Evolutionary conservation across 805 yeast species (phyloP).

Genomic region (Candida pseudofarinosa): DNA sequence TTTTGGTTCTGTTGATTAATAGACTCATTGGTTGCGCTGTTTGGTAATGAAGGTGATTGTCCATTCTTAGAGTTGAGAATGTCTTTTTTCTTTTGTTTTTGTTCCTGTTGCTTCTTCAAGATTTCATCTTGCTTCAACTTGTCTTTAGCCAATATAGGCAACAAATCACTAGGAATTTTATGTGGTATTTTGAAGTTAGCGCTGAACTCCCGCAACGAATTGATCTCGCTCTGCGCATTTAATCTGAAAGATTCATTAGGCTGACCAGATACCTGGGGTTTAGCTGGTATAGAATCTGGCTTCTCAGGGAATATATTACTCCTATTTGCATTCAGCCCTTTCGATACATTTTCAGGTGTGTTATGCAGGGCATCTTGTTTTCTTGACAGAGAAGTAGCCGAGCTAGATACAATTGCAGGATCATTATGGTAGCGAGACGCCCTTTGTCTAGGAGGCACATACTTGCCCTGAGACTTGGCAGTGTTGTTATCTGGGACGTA

Average conservation of each 20-base stretch:
- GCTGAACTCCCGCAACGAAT: constrained; percentile 71
- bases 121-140: constrained; percentile 62
- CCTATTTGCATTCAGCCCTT: constrained; percentile 5
- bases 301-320: constrained; percentile 5
- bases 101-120: constrained; percentile 33
- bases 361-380: constrained; percentile 3
- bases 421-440: constrained; percentile 52
- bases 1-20: constrained; percentile 9
- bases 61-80: constrained; percentile 2
- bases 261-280: constrained; percentile 19
- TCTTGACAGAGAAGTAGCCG: constrained; percentile 26
- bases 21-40: constrained; percentile 4
- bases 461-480: constrained; percentile 32
- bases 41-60: constrained; percentile 1
- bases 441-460: constrained; percentile 56
- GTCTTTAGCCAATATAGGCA: constrained; percentile 69
- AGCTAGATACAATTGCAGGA: constrained; percentile 62
- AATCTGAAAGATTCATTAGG: constrained; percentile 39
- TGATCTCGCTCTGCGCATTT: constrained; percentile 59
- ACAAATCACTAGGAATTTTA: constrained; percentile 54
- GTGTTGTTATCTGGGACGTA: constrained; percentile 8
- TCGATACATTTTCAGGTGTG: neutral
- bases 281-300: constrained; percentile 32
- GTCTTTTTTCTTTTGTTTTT: constrained; percentile 9
- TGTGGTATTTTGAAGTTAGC: constrained; percentile 75